Evolutionary conservation across 2,329 filamentous ascomycete genomes (phyloP).

Genomic region (Coleophoma crateriformis): DNA sequence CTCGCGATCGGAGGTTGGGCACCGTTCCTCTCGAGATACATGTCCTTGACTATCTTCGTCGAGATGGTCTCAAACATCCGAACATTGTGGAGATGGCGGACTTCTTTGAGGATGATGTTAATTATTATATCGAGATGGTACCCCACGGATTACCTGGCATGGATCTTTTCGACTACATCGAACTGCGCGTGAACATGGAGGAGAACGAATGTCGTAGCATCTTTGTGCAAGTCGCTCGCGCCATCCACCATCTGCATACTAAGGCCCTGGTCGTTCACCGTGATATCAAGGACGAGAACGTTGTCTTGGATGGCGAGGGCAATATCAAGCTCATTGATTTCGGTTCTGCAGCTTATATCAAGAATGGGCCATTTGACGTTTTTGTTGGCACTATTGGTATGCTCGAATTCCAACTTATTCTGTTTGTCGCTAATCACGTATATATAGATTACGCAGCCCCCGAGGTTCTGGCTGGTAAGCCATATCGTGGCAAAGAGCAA

Average conservation of each 20-base stretch:
- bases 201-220: constrained; percentile 92
- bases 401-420: constrained; percentile 23
- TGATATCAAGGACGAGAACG: constrained; percentile 98
- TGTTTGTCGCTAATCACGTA: constrained; percentile 6
- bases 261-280: constrained; percentile 90
- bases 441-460: constrained; percentile 87
- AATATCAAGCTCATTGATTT: constrained; percentile 98
- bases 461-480: constrained; percentile 89
- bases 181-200: constrained; percentile 93
- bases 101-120: constrained; percentile 74
- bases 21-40: constrained; percentile 97
- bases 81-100: constrained; percentile 71
- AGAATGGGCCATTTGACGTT: constrained; percentile 96
- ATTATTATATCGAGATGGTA: constrained; percentile 99
- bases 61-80: constrained; percentile 60
- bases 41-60: constrained; percentile 85
- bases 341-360: constrained; percentile 96
- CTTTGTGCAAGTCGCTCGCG: constrained; percentile 86
- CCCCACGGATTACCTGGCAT: constrained; percentile 94
- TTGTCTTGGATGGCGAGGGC: constrained; percentile 91
- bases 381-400: constrained; percentile 97
- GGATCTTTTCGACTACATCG: constrained; percentile 99
- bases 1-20: constrained; percentile 82
- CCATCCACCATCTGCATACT: constrained; percentile 85
- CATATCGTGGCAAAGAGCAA: constrained; percentile 93